These are phyloP conservation scores for Echites panduratus DNA, from an alignment of 257 asterid genomes.

Conservation along the genomic window DNA sequence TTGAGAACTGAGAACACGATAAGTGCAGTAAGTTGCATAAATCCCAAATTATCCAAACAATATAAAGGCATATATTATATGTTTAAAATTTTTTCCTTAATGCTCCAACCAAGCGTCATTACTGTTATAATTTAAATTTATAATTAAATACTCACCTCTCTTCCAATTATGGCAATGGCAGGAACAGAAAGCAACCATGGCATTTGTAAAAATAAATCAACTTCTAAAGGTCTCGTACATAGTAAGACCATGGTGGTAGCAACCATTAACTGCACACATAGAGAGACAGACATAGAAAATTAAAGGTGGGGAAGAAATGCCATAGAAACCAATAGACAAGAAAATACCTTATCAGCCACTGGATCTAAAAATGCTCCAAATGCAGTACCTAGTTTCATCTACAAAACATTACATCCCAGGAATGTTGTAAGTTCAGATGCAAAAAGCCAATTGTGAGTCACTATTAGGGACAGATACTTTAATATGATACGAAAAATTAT, in stretches of 20 bases:
- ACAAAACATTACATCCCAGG: conserved; percentile 24
- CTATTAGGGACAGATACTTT: conserved; percentile 7
- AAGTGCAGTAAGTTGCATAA: neutral
- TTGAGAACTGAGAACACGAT: neutral
- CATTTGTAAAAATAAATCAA: conserved; percentile 56
- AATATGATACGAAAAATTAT: conserved; percentile 14
- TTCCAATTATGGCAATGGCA: conserved; percentile 83
- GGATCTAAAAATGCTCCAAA: conserved; percentile 99
- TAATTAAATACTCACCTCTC: conserved; percentile 59
- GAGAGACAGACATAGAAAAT: conserved; percentile 1
- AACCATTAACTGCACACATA: conserved; percentile 80
- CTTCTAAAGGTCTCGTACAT: conserved; percentile 78
- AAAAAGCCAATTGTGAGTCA: neutral
- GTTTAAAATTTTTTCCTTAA: neutral
- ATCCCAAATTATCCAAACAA: neutral
- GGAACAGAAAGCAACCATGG: conserved; percentile 92
- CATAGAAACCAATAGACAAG: neutral
- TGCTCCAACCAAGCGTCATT: too few relatives aligned
- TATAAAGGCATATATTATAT: neutral
- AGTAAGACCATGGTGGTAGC: conserved; percentile 90
- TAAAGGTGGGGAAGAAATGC: neutral
- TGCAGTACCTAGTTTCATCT: conserved; percentile 91
- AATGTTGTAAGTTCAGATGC: neutral
- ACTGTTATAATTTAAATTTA: neutral
- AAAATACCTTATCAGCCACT: conserved; percentile 92